These are phyloP conservation scores for Cyanidium caldarium DNA, from an alignment of 23 red algal species.

Conservation along the genomic window DNA sequence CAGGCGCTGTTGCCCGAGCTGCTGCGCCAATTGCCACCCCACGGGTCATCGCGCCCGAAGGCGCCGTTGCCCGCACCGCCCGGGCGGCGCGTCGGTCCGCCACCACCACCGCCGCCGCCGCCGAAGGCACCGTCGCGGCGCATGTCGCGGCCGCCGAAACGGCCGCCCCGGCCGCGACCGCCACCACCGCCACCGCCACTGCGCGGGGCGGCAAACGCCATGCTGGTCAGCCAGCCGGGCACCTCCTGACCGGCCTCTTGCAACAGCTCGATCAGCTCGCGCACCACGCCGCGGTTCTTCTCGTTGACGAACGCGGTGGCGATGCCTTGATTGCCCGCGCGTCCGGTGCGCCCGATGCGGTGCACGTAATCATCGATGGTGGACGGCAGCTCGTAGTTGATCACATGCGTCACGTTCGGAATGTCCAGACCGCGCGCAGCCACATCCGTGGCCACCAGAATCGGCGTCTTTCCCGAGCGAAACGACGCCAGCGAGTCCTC, in stretches of 20 bases:
- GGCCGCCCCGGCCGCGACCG: slow-evolving; percentile 36
- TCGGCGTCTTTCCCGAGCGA: slow-evolving; percentile 71
- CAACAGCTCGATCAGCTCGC: slow-evolving; percentile 65
- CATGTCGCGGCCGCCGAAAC: slow-evolving; percentile 7
- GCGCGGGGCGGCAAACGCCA: slow-evolving; percentile 30
- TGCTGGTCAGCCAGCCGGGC: slow-evolving; percentile 60
- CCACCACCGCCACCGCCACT: slow-evolving; percentile 23
- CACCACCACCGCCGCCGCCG: too few relatives aligned
- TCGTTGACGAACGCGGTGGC: slow-evolving; percentile 93
- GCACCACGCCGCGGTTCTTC: slow-evolving; percentile 76
- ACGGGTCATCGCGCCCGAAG: not conserved
- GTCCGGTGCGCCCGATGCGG: slow-evolving; percentile 90
- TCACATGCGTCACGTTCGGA: slow-evolving; percentile 96
- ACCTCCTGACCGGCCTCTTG: slow-evolving; percentile 93
- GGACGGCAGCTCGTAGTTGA: slow-evolving; percentile 94
- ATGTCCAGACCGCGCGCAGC: slow-evolving; percentile 92
- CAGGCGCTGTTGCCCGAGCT: slow-evolving; percentile 1
- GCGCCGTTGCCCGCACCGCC: not conserved
- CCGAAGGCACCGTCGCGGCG: too few relatives aligned
- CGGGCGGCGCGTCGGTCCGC: not conserved
- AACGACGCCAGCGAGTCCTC: slow-evolving; percentile 83
- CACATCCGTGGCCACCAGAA: slow-evolving; percentile 97
- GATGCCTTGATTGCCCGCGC: slow-evolving; percentile 92
- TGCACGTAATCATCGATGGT: slow-evolving; percentile 98
- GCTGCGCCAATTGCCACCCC: slow-evolving; percentile 8